phyloP scores from a whole-genome alignment of 495 filamentous ascomycete genomes.

The Stereocaulon alpinum region DNA sequence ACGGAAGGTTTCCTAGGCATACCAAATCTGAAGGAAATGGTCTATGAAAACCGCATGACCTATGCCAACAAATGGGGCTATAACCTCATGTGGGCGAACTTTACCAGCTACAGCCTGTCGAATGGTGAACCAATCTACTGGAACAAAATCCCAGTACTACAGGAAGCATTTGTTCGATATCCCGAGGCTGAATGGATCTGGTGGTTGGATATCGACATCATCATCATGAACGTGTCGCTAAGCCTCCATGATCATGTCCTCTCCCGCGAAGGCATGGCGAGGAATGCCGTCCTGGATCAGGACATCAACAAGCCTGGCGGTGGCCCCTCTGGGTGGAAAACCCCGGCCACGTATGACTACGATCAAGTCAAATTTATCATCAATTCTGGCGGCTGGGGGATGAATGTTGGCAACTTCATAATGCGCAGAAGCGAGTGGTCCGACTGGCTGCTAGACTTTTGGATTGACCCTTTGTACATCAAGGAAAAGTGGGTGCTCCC shows the following conservation, averaged over 20 bases:
- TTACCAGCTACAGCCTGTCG: not conserved
- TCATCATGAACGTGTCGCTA: not conserved
- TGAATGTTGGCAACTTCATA: slow-evolving; percentile 1
- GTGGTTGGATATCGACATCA: not conserved
- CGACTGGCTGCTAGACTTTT: not conserved
- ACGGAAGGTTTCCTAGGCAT: not conserved
- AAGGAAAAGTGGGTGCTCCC: not conserved
- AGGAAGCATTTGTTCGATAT: not conserved
- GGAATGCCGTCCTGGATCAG: not conserved
- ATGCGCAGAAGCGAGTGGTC: not conserved
- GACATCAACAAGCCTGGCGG: not conserved
- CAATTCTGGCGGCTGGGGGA: not conserved
- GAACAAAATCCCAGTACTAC: not conserved
- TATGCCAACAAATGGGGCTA: slow-evolving; percentile 2
- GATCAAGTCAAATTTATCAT: not conserved
- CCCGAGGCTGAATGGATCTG: not conserved
- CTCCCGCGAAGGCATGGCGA: not conserved
- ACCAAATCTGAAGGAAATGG: not conserved
- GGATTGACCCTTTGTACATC: not conserved
- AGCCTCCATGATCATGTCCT: not conserved
- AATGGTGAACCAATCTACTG: not conserved
- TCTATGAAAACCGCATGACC: slow-evolving; percentile 3
- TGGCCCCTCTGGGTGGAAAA: not conserved
- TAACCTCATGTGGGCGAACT: not conserved
- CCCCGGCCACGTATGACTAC: not conserved